A percentile compares a stretch with the other conserved stretches of the same genome.
Conservation (phyloP, 768 basidiomycete genomes). For the Vishniacozyma victoriae region DNA sequence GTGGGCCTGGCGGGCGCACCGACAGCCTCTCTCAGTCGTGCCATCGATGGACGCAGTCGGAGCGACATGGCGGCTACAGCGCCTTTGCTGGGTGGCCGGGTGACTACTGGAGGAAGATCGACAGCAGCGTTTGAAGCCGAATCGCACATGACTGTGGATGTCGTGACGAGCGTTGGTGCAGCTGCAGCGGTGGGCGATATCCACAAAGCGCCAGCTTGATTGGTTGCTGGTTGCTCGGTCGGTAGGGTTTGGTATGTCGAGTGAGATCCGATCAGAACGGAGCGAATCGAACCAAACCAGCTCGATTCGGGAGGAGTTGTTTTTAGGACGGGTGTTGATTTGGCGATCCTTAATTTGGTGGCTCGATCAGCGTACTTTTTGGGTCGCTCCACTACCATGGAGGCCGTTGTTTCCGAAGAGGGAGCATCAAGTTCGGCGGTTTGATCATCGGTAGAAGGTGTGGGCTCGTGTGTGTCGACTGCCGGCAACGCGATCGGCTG, state of each 20-base stretch:
- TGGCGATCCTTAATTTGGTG: conserved; percentile 20
- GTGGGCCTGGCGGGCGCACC: neutral
- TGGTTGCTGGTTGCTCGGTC: neutral
- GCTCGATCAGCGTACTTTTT: conserved; percentile 33
- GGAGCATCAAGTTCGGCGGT: neutral
- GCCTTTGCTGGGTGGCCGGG: neutral
- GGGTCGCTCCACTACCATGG: conserved; percentile 1
- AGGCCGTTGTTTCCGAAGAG: neutral
- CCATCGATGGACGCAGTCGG: conserved; percentile 23
- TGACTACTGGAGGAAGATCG: conserved; percentile 24
- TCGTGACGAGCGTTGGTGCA: conserved; percentile 27
- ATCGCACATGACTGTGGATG: conserved; percentile 40
- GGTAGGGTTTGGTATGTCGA: conserved; percentile 1
- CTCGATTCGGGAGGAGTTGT: neutral
- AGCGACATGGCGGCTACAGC: conserved; percentile 10
- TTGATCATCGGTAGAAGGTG: neutral
- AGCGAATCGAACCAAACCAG: conserved; percentile 23
- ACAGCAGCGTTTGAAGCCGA: conserved; percentile 31
- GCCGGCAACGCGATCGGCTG: conserved; percentile 8
- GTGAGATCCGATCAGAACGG: conserved; percentile 4
- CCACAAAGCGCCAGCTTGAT: conserved; percentile 3
- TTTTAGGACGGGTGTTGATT: conserved; percentile 27
- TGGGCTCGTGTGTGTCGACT: neutral
- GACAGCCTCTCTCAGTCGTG: conserved; percentile 15
- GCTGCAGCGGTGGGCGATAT: conserved; percentile 19